Conservation (phyloP, 2,329 filamentous ascomycete genomes). For the Zalaria obscura region DNA sequence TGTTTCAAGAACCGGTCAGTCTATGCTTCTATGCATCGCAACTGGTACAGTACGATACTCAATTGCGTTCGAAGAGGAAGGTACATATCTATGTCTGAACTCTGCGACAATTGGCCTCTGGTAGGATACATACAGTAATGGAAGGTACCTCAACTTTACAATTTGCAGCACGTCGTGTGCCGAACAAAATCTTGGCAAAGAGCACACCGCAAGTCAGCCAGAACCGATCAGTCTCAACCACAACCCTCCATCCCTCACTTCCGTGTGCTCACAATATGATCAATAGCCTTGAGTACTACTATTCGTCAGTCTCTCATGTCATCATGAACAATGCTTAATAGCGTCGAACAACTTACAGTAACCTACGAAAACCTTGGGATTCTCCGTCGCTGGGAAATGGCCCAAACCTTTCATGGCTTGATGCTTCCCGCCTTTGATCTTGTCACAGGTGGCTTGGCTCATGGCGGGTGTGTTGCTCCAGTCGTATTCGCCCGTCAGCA, state of each 20-base stretch:
- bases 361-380: slow-evolving; percentile 17
- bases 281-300: slow-evolving; percentile 16
- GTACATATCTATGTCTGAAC: no score
- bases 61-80: no score
- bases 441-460: slow-evolving; percentile 31
- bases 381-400: slow-evolving; percentile 34
- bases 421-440: slow-evolving; percentile 31
- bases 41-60: no score
- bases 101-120: no score
- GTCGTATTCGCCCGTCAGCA: slow-evolving; percentile 37
- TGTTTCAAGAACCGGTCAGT: no score
- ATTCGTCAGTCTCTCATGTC: slow-evolving; percentile 1
- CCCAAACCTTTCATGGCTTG: slow-evolving; percentile 31
- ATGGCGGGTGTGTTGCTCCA: slow-evolving; percentile 33
- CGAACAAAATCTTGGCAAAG: no score
- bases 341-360: slow-evolving; percentile 10
- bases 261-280: slow-evolving; percentile 12
- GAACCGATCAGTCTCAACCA: no score
- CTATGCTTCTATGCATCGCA: no score
- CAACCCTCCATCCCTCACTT: neutral
- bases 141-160: no score
- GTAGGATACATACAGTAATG: no score
- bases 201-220: no score
- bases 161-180: no score
- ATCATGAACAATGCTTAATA: neutral